Evolutionary conservation across 108 stramenopile genomes (phyloP).

Genomic region (Pseudonitzschia pungens): DNA sequence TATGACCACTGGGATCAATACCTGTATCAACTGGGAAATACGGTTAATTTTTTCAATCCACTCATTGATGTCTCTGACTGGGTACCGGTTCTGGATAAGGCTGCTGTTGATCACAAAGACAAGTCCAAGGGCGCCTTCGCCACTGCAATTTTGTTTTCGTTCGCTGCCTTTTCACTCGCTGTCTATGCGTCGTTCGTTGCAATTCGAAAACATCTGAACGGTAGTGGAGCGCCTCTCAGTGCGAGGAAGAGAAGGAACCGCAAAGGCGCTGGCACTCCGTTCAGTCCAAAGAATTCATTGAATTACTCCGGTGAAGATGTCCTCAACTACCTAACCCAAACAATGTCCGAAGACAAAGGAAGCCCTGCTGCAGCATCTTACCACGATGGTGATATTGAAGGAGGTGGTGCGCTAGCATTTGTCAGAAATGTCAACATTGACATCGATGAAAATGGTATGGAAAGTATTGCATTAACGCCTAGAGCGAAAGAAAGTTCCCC

Average conservation of each 20-base stretch:
- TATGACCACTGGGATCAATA: slow-evolving; percentile 29
- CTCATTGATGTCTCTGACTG: slow-evolving; percentile 19
- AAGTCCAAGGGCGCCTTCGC: slow-evolving; percentile 23
- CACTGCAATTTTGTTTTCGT: slow-evolving; percentile 27
- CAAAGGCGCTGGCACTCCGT: background rate
- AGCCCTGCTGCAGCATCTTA: slow-evolving; percentile 7
- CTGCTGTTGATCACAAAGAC: background rate
- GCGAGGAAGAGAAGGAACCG: background rate
- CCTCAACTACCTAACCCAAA: slow-evolving; percentile 18
- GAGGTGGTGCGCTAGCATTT: slow-evolving; percentile 14
- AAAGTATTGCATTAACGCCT: slow-evolving; percentile 16
- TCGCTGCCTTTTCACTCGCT: slow-evolving; percentile 25
- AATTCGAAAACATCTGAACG: slow-evolving; percentile 25
- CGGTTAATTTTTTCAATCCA: slow-evolving; percentile 22
- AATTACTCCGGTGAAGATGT: slow-evolving; percentile 20
- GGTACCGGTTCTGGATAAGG: background rate
- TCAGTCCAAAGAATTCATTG: slow-evolving; percentile 16
- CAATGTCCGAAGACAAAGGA: slow-evolving; percentile 20
- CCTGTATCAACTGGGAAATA: slow-evolving; percentile 14
- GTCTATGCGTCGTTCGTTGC: slow-evolving; percentile 24
- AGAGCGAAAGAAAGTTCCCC: background rate
- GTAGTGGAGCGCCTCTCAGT: background rate
- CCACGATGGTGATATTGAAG: slow-evolving; percentile 19
- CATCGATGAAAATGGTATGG: background rate
- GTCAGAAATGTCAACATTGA: slow-evolving; percentile 4